phyloP scores from a whole-genome alignment of 2,329 filamentous ascomycete genomes.

The Diaporthe longicolla region DNA sequence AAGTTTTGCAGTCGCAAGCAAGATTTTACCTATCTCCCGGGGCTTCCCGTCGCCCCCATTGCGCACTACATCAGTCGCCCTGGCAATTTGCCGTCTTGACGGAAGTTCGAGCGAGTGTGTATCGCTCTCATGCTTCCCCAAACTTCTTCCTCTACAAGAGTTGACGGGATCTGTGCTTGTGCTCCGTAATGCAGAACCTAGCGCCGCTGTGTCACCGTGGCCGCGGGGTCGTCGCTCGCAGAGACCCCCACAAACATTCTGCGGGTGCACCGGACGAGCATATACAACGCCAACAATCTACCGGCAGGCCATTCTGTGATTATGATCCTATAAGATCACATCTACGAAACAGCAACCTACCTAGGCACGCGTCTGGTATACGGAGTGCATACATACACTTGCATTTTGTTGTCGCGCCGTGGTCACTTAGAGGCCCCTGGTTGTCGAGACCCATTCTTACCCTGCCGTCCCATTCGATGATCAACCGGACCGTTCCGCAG shows the following conservation, averaged over 20 bases:
- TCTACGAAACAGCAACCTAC: too few species aligned
- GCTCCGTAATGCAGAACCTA: not conserved
- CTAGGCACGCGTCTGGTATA: not conserved
- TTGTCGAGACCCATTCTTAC: constrained; percentile 1
- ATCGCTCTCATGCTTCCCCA: too few species aligned
- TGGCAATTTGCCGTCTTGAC: not conserved
- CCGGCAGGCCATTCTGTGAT: not conserved
- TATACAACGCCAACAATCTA: not conserved
- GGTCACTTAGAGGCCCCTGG: not conserved
- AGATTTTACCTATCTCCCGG: not conserved
- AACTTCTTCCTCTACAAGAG: not conserved
- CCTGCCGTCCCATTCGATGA: not conserved
- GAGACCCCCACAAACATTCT: not conserved
- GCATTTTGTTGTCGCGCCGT: not conserved
- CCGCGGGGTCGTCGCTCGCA: not conserved
- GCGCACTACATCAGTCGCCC: not conserved
- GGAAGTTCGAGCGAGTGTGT: not conserved
- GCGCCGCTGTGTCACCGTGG: not conserved
- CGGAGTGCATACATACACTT: not conserved
- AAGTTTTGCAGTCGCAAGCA: not conserved
- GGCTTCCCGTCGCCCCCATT: not conserved
- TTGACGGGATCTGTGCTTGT: not conserved
- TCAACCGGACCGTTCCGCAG: constrained; percentile 31
- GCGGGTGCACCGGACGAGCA: not conserved
- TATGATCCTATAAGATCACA: too few species aligned